Conservation (phyloP, 2,329 filamentous ascomycete species). For the Penicillium sp. region DNA sequence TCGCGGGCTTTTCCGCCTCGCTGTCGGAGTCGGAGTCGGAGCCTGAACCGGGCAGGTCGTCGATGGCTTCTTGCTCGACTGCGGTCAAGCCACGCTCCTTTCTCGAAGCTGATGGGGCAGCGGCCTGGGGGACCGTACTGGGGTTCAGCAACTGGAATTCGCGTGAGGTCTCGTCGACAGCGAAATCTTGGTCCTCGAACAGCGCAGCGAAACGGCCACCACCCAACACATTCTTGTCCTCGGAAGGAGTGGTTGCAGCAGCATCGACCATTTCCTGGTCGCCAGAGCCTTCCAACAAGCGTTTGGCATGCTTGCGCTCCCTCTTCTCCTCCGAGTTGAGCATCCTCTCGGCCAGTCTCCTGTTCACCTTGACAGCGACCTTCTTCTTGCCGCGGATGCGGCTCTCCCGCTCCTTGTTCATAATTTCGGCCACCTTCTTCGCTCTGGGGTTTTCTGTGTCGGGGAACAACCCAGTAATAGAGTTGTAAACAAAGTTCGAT, state of each 20-base stretch:
- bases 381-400: slow-evolving; percentile 94
- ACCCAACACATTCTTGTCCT: slow-evolving; percentile 65
- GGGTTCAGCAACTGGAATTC: slow-evolving; percentile 90
- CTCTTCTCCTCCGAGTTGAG: slow-evolving; percentile 59
- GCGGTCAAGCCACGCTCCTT: slow-evolving; percentile 56
- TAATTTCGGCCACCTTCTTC: slow-evolving; percentile 84
- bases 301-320: slow-evolving; percentile 45
- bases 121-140: slow-evolving; percentile 58
- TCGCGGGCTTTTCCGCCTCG: slow-evolving; percentile 29
- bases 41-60: slow-evolving; percentile 47
- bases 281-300: slow-evolving; percentile 54
- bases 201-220: slow-evolving; percentile 84
- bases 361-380: slow-evolving; percentile 83
- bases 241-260: slow-evolving; percentile 15
- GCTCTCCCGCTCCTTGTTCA: slow-evolving; percentile 94
- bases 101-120: slow-evolving; percentile 15
- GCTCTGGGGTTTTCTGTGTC: slow-evolving; percentile 54
- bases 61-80: slow-evolving; percentile 60
- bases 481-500: slow-evolving; percentile 85
- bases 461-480: slow-evolving; percentile 5
- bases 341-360: slow-evolving; percentile 61
- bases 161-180: slow-evolving; percentile 80
- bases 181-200: slow-evolving; percentile 91
- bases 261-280: slow-evolving; percentile 47
- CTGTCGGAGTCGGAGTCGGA: slow-evolving; percentile 35